phyloP scores from a whole-genome alignment of 1,139 yeast genomes.

The Suhomyces choctaworum region DNA sequence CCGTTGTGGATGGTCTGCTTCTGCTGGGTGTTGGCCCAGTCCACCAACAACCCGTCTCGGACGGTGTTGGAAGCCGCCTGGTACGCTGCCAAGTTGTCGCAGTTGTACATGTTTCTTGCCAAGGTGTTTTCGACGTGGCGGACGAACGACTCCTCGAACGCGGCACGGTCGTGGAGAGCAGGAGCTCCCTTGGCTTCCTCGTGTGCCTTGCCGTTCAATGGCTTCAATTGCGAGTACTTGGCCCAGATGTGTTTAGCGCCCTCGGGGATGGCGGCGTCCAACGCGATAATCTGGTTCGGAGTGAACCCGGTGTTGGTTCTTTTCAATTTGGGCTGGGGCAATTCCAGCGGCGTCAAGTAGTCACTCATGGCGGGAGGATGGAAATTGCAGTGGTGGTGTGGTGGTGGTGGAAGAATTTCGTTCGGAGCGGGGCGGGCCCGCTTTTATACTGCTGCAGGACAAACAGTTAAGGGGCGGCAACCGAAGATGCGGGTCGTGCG shows the following conservation, averaged over 20 bases:
- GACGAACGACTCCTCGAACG: conserved; percentile 70
- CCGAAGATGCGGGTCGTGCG: too few relatives aligned
- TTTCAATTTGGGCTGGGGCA: conserved; percentile 49
- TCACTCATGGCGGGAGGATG: conserved; percentile 33
- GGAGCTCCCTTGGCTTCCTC: conserved; percentile 33
- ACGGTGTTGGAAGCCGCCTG: conserved; percentile 82
- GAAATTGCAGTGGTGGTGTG: neutral
- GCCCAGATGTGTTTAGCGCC: conserved; percentile 77
- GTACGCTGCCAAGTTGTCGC: conserved; percentile 90
- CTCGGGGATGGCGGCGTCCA: conserved; percentile 80
- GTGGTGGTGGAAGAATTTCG: too few relatives aligned
- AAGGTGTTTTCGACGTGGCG: conserved; percentile 86
- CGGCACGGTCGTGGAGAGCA: conserved; percentile 34
- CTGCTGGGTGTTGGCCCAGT: conserved; percentile 95
- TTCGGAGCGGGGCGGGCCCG: too few relatives aligned
- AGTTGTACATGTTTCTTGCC: conserved; percentile 87
- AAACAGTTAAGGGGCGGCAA: conserved; percentile 7
- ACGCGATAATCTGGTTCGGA: conserved; percentile 81
- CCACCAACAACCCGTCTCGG: conserved; percentile 76
- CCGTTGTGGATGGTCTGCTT: conserved; percentile 81
- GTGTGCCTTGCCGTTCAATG: conserved; percentile 25
- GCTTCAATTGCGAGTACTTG: conserved; percentile 50
- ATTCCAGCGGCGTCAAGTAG: conserved; percentile 41
- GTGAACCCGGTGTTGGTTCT: conserved; percentile 89
- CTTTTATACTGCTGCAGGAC: too few relatives aligned